Evolutionary conservation across 768 basidiomycete species (phyloP), one percentile per base, ranked within the genome.

Genomic region (Saitozyma sp.): DNA sequence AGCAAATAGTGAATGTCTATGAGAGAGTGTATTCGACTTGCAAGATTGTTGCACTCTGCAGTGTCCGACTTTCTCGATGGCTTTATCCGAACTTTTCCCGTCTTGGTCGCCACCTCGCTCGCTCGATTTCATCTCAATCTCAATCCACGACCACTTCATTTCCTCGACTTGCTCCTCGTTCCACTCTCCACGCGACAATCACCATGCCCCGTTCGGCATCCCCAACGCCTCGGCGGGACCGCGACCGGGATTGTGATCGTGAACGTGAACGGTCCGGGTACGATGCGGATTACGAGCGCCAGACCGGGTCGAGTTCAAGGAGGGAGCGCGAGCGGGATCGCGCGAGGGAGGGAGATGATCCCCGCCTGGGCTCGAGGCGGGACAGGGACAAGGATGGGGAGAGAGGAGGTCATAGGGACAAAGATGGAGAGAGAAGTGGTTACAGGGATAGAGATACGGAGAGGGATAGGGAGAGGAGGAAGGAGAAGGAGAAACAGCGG

Each of bases 401-500:
- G 76, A 56, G 79, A 82, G 43, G 64, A 64, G 29, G 59, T 48
- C 56, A 63, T 14, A 54, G 62, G 16, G 62, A 61, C 16, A 56
- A 59, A 39, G 61, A 62, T n/a, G 45, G 63, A 62, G 11, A 59
- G 58, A 11, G 65, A 56, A n/a, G n/a, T n/a, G n/a, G n/a, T n/a
- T n/a, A n/a, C n/a, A 54, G 62, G 16, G 62, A 61, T 17, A 56
- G 62, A 39, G 61, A 62, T n/a, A 49, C 55, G 45, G 63, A 62
- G 11, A 59, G 58, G 16, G 65, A 56, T 46, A 42, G 61, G 48
- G 58, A 29, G 29, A 29, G 29, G 29, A 59, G 63, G 37, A 69
- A 66, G 56, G 73, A 71, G n/a, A 66, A 78, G 39, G 79, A 79
- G 14, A 73, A 75, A 61, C 81, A 64, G 20, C 59, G 64, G 38